phyloP scores from a whole-genome alignment of 2,329 filamentous ascomycete species.

The Blastomyces silverae region DNA sequence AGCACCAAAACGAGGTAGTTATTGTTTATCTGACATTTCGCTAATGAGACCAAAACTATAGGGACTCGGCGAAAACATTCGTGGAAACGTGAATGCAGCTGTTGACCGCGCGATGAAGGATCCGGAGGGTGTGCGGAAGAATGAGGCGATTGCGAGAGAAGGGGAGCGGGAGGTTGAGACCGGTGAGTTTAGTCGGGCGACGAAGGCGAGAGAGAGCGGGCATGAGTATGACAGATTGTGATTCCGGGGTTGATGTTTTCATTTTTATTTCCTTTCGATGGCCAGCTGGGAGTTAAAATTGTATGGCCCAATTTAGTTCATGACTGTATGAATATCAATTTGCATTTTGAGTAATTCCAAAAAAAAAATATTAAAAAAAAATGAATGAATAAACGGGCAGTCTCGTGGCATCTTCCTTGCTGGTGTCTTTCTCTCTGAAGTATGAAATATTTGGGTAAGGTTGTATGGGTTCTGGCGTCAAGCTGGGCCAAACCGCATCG shows the following conservation, averaged over 20 bases:
- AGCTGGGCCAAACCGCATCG: too few species aligned
- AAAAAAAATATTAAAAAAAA: not conserved
- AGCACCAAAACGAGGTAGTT: not conserved
- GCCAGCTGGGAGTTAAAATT: not conserved
- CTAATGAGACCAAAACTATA: slow-evolving; percentile 18
- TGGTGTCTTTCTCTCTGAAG: not conserved
- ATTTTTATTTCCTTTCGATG: too few species aligned
- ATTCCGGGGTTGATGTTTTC: not conserved
- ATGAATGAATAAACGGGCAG: not conserved
- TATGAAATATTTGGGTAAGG: too few species aligned
- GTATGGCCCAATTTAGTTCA: not conserved
- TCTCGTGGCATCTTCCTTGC: not conserved
- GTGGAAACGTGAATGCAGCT: slow-evolving; percentile 34
- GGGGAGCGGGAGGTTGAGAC: slow-evolving; percentile 33
- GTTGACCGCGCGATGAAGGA: slow-evolving; percentile 37
- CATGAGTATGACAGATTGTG: slow-evolving; percentile 13
- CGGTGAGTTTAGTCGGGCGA: slow-evolving; percentile 26
- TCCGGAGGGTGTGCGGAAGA: slow-evolving; percentile 32
- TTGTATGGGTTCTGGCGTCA: too few species aligned
- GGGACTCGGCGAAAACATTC: slow-evolving; percentile 39
- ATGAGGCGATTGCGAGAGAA: slow-evolving; percentile 33
- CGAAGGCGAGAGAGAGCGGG: slow-evolving; percentile 20
- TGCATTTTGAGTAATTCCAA: not conserved
- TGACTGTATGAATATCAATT: not conserved
- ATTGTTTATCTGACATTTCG: not conserved